Evolutionary conservation across 2,329 filamentous ascomycete species (phyloP), one percentile per base, ranked within the genome.

Genomic region (Fusarium sulawesiense): DNA sequence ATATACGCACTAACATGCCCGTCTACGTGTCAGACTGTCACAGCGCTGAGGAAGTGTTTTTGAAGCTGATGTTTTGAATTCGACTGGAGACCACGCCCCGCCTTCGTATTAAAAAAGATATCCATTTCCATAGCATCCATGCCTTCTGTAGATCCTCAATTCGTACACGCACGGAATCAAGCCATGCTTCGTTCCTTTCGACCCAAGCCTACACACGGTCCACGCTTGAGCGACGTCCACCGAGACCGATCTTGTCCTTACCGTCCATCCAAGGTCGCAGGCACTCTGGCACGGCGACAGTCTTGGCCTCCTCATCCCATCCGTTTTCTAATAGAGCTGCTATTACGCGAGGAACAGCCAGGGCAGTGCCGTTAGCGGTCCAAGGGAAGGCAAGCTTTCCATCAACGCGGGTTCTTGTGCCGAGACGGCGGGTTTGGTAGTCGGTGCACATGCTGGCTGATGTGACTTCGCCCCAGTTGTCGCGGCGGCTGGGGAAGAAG

Each of bases 311-410:
- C 75, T 94, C 91, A 75, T 96, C 88, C 92, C 94, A 99, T 2
- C 93, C 92, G 75, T 94, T 93, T 84, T 99, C 96, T 70, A 99
- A 78, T 53, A 99, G 85, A 8, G 94, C 94, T 25, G 96, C 94
- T 63, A 99, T 78, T 14, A 99, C 92, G 55, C 96, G 87, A 6
- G 96, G 96, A 40, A 98, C 91, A 1, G 96, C 96, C 75, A 98
- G 84, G 1, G 95, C 96, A 3, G 96, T 99, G 1, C 95, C 97
- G 78, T 99, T 99, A 40, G 97, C 86, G 0, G 96, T 99, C 82
- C 93, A 93, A 16, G 94, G 93, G 78, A 93, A 98, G 3, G 86
- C 84, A 42, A 91, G 81, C 76, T 86, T 88, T 30, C 77, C 78
- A n/a, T 82, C 81, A 14, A 85, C 67, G 67, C 90, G 89, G 47